Evolutionary conservation across 1,284 basidiomycete species (phyloP).

Genomic region (Dichomitus squalens): DNA sequence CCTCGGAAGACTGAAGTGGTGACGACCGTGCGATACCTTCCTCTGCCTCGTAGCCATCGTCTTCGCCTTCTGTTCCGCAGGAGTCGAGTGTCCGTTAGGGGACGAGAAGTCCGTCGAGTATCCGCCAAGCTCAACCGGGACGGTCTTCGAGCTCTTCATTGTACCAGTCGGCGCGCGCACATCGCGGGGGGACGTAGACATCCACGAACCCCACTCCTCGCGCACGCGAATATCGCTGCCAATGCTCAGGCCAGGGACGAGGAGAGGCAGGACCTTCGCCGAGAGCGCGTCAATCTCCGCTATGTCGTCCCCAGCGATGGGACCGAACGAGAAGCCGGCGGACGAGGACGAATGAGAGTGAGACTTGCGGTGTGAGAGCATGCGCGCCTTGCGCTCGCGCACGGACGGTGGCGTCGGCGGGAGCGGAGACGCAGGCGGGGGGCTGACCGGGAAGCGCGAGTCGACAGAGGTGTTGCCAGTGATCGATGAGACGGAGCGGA

Average conservation of each 20-base stretch:
- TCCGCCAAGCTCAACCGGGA: conserved; percentile 33
- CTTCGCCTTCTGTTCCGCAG: conserved; percentile 33
- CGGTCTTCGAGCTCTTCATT: conserved; percentile 25
- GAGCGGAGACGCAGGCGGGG: conserved; percentile 65
- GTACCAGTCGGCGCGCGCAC: conserved; percentile 40
- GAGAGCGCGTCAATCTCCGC: conserved; percentile 71
- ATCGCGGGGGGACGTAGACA: conserved; percentile 41
- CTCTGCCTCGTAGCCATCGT: conserved; percentile 33
- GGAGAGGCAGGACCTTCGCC: conserved; percentile 64
- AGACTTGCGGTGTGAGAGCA: conserved; percentile 58
- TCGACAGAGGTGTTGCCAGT: conserved; percentile 27
- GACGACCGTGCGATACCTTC: conserved; percentile 58
- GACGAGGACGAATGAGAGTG: conserved; percentile 48
- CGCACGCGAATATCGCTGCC: conserved; percentile 56
- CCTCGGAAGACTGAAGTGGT: conserved; percentile 68
- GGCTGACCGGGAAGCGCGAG: conserved; percentile 51
- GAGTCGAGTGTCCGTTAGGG: conserved; percentile 61
- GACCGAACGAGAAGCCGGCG: conserved; percentile 56
- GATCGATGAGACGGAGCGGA: conserved; percentile 50
- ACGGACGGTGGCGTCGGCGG: conserved; percentile 70
- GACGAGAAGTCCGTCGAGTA: conserved; percentile 50
- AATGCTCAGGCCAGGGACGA: conserved; percentile 65
- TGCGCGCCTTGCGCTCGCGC: conserved; percentile 39
- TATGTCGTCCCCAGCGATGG: conserved; percentile 49
- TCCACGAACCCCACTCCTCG: conserved; percentile 43